A percentile compares a stretch with the other conserved stretches of the same genome.
Evolutionary conservation across 257 asterid species (phyloP).

Genomic region (Jacaranda mimosifolia): DNA sequence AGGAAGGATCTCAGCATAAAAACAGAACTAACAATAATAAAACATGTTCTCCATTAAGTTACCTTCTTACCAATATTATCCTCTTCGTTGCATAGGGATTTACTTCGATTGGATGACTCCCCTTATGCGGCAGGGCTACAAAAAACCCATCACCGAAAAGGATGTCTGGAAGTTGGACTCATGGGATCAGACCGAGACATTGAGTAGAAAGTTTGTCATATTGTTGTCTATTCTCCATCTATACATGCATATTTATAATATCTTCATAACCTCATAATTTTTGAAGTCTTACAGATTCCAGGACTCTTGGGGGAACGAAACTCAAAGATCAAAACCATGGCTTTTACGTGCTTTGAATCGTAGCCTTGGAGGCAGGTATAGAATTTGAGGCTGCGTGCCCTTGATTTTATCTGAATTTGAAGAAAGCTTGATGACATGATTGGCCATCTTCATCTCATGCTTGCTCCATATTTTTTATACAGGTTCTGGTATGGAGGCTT

Average conservation of each 20-base stretch:
- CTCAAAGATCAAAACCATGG: slow-evolving; percentile 73
- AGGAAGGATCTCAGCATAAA: background rate
- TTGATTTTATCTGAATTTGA: slow-evolving; percentile 6
- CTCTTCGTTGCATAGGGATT: slow-evolving; percentile 52
- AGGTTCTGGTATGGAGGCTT: slow-evolving; percentile 96
- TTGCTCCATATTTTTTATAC: slow-evolving; percentile 36
- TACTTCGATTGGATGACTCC: slow-evolving; percentile 91
- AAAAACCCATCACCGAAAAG: slow-evolving; percentile 77
- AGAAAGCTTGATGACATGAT: slow-evolving; percentile 19
- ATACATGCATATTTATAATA: slow-evolving; percentile 13
- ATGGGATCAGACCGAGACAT: slow-evolving; percentile 83
- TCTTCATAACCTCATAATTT: slow-evolving; percentile 9
- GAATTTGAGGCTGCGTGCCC: slow-evolving; percentile 6
- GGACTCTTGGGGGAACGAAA: slow-evolving; percentile 77
- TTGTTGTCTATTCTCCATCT: slow-evolving; percentile 31
- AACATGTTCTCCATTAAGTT: background rate
- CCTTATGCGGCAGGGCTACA: slow-evolving; percentile 81
- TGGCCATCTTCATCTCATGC: slow-evolving; percentile 30
- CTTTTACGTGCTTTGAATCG: slow-evolving; percentile 82
- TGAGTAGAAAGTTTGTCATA: slow-evolving; percentile 58
- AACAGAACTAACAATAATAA: background rate
- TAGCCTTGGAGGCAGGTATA: slow-evolving; percentile 81
- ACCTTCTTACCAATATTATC: slow-evolving; percentile 10
- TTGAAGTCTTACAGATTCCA: slow-evolving; percentile 61
- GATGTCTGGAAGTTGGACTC: slow-evolving; percentile 89